phyloP scores from a whole-genome alignment of 2,329 filamentous ascomycete genomes.

The Trichoderma koningiopsis region DNA sequence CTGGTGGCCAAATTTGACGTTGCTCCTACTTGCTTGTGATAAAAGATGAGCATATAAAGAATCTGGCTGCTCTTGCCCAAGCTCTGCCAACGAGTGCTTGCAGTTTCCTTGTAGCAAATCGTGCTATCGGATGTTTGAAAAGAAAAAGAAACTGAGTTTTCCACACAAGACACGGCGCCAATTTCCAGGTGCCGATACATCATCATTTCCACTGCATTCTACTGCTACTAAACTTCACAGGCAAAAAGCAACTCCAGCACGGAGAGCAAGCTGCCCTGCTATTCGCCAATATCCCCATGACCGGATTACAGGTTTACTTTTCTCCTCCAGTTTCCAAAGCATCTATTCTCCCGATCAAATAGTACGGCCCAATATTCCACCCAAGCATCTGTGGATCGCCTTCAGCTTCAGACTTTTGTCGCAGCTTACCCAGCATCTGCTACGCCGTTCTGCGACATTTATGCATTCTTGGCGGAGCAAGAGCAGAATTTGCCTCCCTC shows the following conservation, averaged over 20 bases:
- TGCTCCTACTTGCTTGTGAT: not conserved
- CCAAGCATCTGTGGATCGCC: not conserved
- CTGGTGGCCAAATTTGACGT: not conserved
- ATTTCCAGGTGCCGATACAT: not conserved
- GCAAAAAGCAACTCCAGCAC: not conserved
- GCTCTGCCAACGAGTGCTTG: not conserved
- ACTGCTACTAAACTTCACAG: not conserved
- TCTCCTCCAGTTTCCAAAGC: not conserved
- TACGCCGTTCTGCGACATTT: not conserved
- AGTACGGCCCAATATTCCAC: not conserved
- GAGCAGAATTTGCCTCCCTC: not conserved
- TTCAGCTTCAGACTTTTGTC: not conserved
- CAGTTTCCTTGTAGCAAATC: not conserved
- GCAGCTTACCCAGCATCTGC: not conserved
- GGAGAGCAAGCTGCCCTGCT: not conserved
- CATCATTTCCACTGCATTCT: conserved; percentile 4
- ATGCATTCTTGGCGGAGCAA: not conserved
- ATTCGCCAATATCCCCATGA: not conserved
- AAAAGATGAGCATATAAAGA: not conserved
- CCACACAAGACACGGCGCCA: not conserved
- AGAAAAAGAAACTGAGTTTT: not conserved
- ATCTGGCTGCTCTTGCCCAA: not conserved
- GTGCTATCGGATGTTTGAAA: not conserved
- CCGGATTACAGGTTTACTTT: not conserved
- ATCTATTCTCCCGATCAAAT: not conserved